phyloP scores from a whole-genome alignment of 2,329 filamentous ascomycete genomes.

The Metarhizium anisopliae region DNA sequence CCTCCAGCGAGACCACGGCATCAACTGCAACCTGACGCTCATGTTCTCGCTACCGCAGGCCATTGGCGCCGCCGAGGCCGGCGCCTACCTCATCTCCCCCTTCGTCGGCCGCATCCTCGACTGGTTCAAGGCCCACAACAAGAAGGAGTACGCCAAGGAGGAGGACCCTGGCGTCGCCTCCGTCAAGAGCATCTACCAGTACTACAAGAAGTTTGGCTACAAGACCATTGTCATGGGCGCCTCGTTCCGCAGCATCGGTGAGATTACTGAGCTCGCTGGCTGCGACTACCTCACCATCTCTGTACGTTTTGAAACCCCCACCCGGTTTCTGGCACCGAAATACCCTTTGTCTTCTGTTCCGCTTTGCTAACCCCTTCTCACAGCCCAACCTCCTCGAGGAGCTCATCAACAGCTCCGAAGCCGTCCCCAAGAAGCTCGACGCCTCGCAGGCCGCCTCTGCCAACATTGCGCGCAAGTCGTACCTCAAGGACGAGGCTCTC shows the following conservation, averaged over 20 bases:
- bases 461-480: conserved; percentile 78
- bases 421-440: conserved; percentile 90
- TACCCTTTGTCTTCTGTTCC: background rate
- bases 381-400: conserved; percentile 90
- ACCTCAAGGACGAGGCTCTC: conserved; percentile 77
- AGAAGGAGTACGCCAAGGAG: conserved; percentile 83
- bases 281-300: conserved; percentile 99
- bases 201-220: conserved; percentile 99
- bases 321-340: background rate
- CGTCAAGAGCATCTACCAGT: conserved; percentile 94
- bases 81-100: conserved; percentile 95
- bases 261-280: conserved; percentile 96
- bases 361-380: conserved; percentile 8
- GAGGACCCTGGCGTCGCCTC: conserved; percentile 95
- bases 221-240: conserved; percentile 99
- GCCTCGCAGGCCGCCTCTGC: conserved; percentile 54
- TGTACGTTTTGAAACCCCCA: conserved; percentile 39
- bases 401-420: conserved; percentile 71
- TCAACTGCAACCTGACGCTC: conserved; percentile 98
- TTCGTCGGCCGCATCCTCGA: conserved; percentile 99
- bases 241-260: conserved; percentile 90
- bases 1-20: conserved; percentile 87
- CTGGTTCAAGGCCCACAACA: conserved; percentile 95
- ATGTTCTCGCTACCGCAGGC: conserved; percentile 96
- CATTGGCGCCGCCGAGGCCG: conserved; percentile 90